Evolutionary conservation across 208 protist species (phyloP).

Genomic region (Acanthamoeba divionensis): DNA sequence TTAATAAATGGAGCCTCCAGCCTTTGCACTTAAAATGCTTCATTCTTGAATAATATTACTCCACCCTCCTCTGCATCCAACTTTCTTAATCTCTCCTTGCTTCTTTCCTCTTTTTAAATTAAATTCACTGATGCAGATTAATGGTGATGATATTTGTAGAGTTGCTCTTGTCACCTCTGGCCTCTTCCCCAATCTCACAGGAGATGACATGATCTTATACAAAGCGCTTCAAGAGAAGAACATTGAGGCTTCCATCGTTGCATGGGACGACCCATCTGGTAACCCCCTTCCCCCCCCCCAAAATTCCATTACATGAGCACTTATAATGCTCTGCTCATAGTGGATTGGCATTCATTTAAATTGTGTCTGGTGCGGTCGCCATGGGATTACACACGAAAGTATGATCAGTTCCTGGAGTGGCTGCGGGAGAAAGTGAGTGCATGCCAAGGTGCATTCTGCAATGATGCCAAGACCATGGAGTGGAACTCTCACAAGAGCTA

Average conservation of each 20-base stretch:
- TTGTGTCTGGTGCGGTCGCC: background rate
- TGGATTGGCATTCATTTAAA: background rate
- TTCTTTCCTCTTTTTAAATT: no score
- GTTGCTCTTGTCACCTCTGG: background rate
- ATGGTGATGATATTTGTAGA: no score
- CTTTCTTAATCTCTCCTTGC: no score
- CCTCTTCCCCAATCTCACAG: background rate
- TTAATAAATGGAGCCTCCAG: no score
- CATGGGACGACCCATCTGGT: background rate
- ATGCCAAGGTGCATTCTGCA: background rate
- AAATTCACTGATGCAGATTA: no score
- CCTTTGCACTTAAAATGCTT: no score
- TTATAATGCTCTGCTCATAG: background rate
- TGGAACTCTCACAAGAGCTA: constrained; percentile 33
- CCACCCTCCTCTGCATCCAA: no score
- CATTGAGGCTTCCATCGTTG: background rate
- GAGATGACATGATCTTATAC: background rate
- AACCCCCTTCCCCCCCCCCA: background rate
- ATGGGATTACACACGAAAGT: background rate
- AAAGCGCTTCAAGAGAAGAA: background rate
- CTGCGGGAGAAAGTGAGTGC: background rate
- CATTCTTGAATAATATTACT: no score
- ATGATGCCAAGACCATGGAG: background rate
- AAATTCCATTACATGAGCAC: background rate
- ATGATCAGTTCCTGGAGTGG: background rate